Evolutionary conservation across 768 basidiomycete genomes (phyloP).

Genomic region (Boletus speciosus): DNA sequence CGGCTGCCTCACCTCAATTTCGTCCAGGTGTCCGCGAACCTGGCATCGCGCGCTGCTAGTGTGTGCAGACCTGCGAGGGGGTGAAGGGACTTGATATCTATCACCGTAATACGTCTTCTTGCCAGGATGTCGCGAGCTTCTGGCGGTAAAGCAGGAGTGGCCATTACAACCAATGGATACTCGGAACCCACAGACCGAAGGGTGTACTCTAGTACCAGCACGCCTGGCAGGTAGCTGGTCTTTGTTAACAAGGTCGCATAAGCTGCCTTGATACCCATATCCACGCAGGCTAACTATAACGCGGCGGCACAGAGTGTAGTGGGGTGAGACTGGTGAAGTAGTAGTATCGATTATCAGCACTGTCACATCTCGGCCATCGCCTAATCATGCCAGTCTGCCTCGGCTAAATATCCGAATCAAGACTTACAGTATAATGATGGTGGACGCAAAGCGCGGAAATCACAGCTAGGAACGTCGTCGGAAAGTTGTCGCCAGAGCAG

Average conservation of each 20-base stretch:
- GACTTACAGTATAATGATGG: background rate
- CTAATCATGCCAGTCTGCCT: background rate
- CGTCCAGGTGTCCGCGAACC: constrained; percentile 66
- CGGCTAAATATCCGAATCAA: background rate
- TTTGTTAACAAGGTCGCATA: constrained; percentile 81
- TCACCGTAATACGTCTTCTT: constrained; percentile 49
- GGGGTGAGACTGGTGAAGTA: background rate
- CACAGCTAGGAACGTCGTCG: background rate
- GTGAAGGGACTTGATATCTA: constrained; percentile 56
- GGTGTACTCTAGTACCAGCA: constrained; percentile 52
- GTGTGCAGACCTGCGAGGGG: constrained; percentile 43
- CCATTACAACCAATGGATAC: constrained; percentile 81
- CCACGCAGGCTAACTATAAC: background rate
- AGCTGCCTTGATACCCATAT: constrained; percentile 45
- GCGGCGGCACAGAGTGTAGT: background rate
- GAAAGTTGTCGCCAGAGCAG: background rate
- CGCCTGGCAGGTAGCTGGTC: constrained; percentile 51
- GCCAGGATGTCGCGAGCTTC: constrained; percentile 50
- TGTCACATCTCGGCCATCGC: background rate
- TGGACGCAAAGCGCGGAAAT: background rate
- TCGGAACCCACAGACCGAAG: constrained; percentile 51
- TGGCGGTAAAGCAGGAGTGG: constrained; percentile 53
- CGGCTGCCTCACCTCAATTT: constrained; percentile 44
- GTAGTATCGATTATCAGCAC: background rate
- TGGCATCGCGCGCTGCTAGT: constrained; percentile 37